phyloP scores from a whole-genome alignment of 148 eudicot species.

The Cornus kousa region DNA sequence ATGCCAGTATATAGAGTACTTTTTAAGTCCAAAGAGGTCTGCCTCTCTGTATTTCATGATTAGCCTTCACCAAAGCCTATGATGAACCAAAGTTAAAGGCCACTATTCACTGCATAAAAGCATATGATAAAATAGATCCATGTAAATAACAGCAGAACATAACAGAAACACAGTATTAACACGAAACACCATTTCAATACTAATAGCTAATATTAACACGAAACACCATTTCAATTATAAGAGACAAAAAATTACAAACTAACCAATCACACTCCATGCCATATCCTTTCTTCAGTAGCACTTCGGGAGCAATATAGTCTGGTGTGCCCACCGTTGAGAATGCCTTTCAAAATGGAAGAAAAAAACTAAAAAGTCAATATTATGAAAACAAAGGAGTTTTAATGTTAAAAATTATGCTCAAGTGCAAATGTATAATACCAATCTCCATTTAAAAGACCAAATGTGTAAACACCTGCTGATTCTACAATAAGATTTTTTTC shows the following conservation, averaged over 20 bases:
- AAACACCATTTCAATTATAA: not conserved
- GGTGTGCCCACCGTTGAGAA: conserved; percentile 99
- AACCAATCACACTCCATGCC: conserved; percentile 99
- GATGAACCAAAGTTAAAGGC: not conserved
- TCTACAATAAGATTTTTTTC: too few species aligned
- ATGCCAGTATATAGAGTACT: not conserved
- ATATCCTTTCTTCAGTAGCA: conserved; percentile 87
- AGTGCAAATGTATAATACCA: not conserved
- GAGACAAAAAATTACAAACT: conserved; percentile 18
- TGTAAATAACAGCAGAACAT: not conserved
- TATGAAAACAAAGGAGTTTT: not conserved
- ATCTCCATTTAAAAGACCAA: not conserved
- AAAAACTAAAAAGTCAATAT: conserved; percentile 17
- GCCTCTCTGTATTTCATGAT: not conserved
- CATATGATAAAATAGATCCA: not conserved
- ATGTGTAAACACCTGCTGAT: not conserved
- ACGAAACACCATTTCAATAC: not conserved
- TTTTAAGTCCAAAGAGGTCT: not conserved
- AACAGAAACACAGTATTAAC: not conserved
- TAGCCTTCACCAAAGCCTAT: not conserved
- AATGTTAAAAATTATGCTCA: not conserved
- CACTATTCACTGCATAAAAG: not conserved
- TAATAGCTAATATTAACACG: not conserved
- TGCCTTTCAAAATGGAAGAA: conserved; percentile 51
- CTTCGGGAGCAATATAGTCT: conserved; percentile 98